Base-by-base conservation (phyloP, 2,329 filamentous ascomycete species). In the Penicillium sclerotiorum region DNA sequence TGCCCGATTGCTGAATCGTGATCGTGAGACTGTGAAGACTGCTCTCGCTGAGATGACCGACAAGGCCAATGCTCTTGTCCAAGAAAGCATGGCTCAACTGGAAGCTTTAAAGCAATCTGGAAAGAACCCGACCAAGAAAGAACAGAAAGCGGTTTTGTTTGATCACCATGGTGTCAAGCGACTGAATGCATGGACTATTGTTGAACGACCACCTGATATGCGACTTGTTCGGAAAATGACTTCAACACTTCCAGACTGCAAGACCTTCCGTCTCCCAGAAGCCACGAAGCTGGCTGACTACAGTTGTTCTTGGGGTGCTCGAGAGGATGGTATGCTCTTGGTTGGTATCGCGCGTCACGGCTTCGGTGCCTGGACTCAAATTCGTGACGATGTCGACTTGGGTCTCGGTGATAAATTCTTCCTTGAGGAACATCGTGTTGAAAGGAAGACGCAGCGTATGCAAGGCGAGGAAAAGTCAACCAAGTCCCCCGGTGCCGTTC, bases 241-340 rank as follows among this genome's bases (percentile, higher is more conserved):
- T 27, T 81, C 83, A 9, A 70, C 73, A 27, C 69, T 74, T 18
- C 66, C 84, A 17, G 90, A 96, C 62, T 88, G 85, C 73, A 84
- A 80, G 60, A 87, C 82, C 38, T 99, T 96, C 74, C 87, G 92
- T 18, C 83, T 99, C 23, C 84, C 89, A 0, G 93, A 97, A 66
- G 94, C 94, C 2, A 92, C 89, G 11, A 99, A 99, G 69, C 85
- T 87, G 18, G 91, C 94, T 2, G 88, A 90, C 64, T 99, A 97
- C 72, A 89, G 86, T 37, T 96, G 91, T 65, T 79, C 89, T 21
- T 99, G 94, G 94, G 91, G 92, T 44, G 85, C 90, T 1, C 87
- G 88, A 53, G 94, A 99, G 71, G 94, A 99, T 68, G 94, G 90
- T 44, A 99, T 99, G 94, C 85, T 99, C 40, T 88, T 95, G 48